Base-by-base conservation (phyloP, 2,329 filamentous ascomycete genomes). In the Xylaria sp. region DNA sequence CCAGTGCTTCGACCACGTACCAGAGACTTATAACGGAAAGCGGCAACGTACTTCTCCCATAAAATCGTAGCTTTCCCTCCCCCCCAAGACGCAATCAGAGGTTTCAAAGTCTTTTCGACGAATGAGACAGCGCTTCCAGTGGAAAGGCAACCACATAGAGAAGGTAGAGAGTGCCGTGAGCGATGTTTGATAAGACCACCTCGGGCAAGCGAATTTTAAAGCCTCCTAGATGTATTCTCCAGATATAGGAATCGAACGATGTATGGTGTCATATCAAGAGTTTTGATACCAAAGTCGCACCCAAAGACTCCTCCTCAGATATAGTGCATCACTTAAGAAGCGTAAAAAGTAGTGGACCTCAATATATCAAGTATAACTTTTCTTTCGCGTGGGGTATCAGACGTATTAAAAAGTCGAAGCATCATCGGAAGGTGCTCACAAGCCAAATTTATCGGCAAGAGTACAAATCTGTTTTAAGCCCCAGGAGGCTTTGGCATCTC, bases 401-500 rank as follows among this genome's bases (percentile, higher is more conserved):
- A 18, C 18, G 63, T 63, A 54, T 63, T 20, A 52, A 50, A n/a
- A 13, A 41, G 50, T 61, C 34, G 44, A 54, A 25, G n/a, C 9
- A n/a, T 25, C 44, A 28, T 55, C 20, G 25, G 23, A 44, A 54
- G 13, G 37, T 20, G 32, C 23, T 51, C 28, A 46, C 59, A 20
- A 61, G 46, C 46, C 39, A 55, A 50, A 37, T 59, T 6, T 55
- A 18, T 18, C 55, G 9, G 58, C 32, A 9, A 48, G 37, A 13
- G 15, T 57, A 52, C 37, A 54, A 39, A 39, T n/a, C 41, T 34
- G 32, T 39, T 77, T 72, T 50, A 82, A 57, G 80, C 78, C 70
- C 81, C 81, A 34, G 81, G 80, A 65, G 81, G 81, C 69, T 81
- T 82, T 23, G 78, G 78, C 61, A 77, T 69, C 52, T 82, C 81